phyloP scores from a whole-genome alignment of 2,329 filamentous ascomycete species.

The Clathrospora elynae region DNA sequence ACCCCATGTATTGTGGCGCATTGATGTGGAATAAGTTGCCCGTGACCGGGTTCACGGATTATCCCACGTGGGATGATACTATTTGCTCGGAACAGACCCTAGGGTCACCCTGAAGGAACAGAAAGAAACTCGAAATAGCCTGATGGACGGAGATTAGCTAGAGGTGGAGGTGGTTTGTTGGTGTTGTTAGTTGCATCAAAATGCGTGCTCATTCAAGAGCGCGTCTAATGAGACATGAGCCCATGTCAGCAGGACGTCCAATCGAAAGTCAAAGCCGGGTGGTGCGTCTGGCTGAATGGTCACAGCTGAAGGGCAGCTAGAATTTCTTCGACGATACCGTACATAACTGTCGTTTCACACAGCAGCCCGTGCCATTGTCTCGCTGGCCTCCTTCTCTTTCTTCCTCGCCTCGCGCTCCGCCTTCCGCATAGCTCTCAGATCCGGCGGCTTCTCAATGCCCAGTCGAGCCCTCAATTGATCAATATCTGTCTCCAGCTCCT shows the following conservation, averaged over 20 bases:
- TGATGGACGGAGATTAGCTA: conserved; percentile 7
- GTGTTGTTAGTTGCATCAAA: conserved; percentile 25
- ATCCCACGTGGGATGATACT: background rate
- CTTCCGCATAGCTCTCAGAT: conserved; percentile 78
- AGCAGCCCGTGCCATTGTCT: conserved; percentile 27
- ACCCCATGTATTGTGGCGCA: too few relatives aligned
- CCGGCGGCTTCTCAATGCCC: conserved; percentile 85
- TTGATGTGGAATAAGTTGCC: too few relatives aligned
- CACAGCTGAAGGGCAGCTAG: too few relatives aligned
- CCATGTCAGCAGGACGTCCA: conserved; percentile 29
- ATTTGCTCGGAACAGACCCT: conserved; percentile 1
- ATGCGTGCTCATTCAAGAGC: conserved; percentile 28
- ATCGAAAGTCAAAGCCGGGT: conserved; percentile 26
- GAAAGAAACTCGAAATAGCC: background rate
- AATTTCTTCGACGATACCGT: conserved; percentile 15
- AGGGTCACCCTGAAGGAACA: conserved; percentile 2
- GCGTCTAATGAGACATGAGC: conserved; percentile 26
- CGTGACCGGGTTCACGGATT: too few relatives aligned
- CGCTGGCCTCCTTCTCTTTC: conserved; percentile 61
- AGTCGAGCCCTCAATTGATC: conserved; percentile 73
- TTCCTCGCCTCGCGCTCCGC: conserved; percentile 71
- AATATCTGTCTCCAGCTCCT: conserved; percentile 84
- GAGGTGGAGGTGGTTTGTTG: conserved; percentile 8
- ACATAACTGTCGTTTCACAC: conserved; percentile 20
- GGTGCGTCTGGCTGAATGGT: too few relatives aligned